Percentiles rank a stretch among this genome's conserved stretches.
These are phyloP conservation scores for Naganishia albida DNA, from an alignment of 1,284 basidiomycete genomes.

Conservation along the genomic window DNA sequence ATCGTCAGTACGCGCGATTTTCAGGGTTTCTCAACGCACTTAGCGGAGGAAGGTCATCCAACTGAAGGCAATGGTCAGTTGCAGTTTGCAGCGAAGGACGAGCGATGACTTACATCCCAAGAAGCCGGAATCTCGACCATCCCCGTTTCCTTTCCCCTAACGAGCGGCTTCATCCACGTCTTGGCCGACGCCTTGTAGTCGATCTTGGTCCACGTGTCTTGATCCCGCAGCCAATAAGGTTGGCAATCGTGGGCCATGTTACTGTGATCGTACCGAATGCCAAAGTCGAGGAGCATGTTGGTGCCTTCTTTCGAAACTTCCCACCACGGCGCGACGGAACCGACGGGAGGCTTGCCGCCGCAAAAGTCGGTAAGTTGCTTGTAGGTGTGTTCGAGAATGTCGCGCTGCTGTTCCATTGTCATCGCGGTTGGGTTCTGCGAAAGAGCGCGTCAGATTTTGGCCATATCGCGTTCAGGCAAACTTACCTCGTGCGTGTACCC, in stretches of 20 bases:
- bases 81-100: background rate
- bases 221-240: constrained; percentile 69
- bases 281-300: constrained; percentile 68
- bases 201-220: constrained; percentile 74
- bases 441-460: background rate
- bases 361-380: constrained; percentile 69
- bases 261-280: constrained; percentile 72
- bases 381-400: constrained; percentile 69
- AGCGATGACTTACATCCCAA: constrained; percentile 57
- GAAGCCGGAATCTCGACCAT: constrained; percentile 72
- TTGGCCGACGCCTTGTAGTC: constrained; percentile 64
- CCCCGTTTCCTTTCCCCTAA: constrained; percentile 66
- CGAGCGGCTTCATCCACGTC: constrained; percentile 74
- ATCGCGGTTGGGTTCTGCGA: constrained; percentile 65
- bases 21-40: background rate
- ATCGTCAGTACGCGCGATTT: background rate
- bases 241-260: constrained; percentile 62
- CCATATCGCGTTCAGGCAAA: background rate
- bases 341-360: constrained; percentile 66
- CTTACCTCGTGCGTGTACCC: constrained; percentile 71
- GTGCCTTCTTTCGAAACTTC: constrained; percentile 71
- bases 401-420: constrained; percentile 67
- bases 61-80: constrained; percentile 46
- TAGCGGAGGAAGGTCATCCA: constrained; percentile 59
- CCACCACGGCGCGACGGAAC: constrained; percentile 76